Evolutionary conservation across 2,329 filamentous ascomycete genomes (phyloP).

Genomic region (Aspergillus chevalieri): DNA sequence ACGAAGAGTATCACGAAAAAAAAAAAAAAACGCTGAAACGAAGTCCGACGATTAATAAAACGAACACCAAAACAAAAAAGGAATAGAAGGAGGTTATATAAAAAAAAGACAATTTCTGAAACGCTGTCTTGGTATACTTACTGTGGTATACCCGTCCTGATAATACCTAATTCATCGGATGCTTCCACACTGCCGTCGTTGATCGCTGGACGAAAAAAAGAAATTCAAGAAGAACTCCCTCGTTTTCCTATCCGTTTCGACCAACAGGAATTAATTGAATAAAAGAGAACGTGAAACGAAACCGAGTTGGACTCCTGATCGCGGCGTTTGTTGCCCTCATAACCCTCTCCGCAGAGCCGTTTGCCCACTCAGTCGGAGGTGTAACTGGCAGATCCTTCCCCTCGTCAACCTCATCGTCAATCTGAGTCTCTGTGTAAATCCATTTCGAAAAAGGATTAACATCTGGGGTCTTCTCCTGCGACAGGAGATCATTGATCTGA

Average conservation of each 20-base stretch:
- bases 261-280: neutral
- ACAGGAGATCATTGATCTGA: slow-evolving; percentile 8
- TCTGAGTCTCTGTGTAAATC: no score
- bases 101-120: slow-evolving; percentile 5
- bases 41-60: slow-evolving; percentile 1
- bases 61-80: slow-evolving; percentile 6
- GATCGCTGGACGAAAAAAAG: neutral
- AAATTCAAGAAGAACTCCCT: neutral
- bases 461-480: neutral
- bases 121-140: slow-evolving; percentile 3
- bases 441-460: no score
- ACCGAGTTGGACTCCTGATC: slow-evolving; percentile 3
- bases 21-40: neutral
- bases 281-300: slow-evolving; percentile 5
- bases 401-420: neutral
- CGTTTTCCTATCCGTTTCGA: neutral
- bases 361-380: neutral
- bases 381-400: neutral
- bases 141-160: slow-evolving; percentile 13
- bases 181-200: neutral
- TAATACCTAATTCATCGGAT: slow-evolving; percentile 20
- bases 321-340: neutral
- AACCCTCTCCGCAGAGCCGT: neutral
- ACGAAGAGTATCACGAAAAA: neutral
- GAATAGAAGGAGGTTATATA: slow-evolving; percentile 2